Base-by-base conservation (phyloP, 176 grass and related monocot genomes). In the Hordeum marinum region DNA sequence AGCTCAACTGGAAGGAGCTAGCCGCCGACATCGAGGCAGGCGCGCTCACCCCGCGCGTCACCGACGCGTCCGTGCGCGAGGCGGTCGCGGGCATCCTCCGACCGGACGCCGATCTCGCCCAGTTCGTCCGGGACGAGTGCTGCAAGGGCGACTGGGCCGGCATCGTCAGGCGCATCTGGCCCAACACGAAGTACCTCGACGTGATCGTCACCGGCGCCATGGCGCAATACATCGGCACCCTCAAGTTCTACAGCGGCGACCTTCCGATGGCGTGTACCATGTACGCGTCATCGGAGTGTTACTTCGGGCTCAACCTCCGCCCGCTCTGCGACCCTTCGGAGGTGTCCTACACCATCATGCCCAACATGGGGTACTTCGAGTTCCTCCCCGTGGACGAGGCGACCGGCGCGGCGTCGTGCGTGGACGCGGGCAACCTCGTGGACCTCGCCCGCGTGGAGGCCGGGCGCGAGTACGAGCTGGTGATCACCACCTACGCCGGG, bases 351-450 rank as follows among this genome's bases (percentile, higher is more conserved):
- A 98, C 96, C 83, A 95, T 98, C 89, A 92, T 98, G 96, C 96
- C 96, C 32, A 98, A 95, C 91, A 98, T 98, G 96, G 94, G 82
- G 77, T 98, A 98, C 91, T 98, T 98, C 85, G 96, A 98, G 87
- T 98, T 98, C 83, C 86, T 98, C 32, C 89, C 92, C 37, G 73
- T 93, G 58, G 92, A 86, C 80, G 48, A 52, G 63, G 59, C 57
- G 25, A 62, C 63, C 21, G 84, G 85, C 32, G 76, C 60, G 17
- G 68, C 68, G 9, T 21, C 63, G 11, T 72, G 68, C 35, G 80
- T 75, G 27, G 82, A 83, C 45, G 70, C 83, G 34, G 26, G 25
- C 58, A 68, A 76, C 75, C 91, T 98, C n/a, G 91, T 95, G 85
- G 93, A 98, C 76, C 93, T 98, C 17, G 93, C 89, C 10, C 77